phyloP scores from a whole-genome alignment of 2,329 filamentous ascomycete genomes.

The Xylaria arbuscula region DNA sequence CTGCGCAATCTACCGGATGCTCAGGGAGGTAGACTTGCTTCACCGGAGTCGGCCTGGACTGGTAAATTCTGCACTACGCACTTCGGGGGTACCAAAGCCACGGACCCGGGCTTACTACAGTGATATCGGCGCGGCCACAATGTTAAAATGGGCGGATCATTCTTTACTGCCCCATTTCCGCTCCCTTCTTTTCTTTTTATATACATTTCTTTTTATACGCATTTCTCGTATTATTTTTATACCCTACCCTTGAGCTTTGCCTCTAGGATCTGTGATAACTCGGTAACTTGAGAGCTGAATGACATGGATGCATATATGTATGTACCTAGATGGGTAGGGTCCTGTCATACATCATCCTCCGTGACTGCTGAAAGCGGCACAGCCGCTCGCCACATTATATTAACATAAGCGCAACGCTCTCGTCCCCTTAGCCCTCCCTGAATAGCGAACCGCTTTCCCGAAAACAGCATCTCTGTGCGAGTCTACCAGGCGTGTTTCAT shows the following conservation, averaged over 20 bases:
- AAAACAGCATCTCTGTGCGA: neutral
- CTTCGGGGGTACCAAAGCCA: neutral
- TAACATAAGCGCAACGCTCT: neutral
- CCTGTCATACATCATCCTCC: conserved; percentile 4
- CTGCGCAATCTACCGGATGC: too few relatives aligned
- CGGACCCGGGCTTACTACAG: neutral
- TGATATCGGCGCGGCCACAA: neutral
- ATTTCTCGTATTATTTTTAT: neutral
- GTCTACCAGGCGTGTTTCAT: neutral
- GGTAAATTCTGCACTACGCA: neutral
- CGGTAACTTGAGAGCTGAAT: conserved; percentile 1
- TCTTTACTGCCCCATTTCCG: neutral
- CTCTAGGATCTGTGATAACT: conserved; percentile 10
- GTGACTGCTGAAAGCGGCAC: conserved; percentile 13
- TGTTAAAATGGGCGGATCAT: neutral
- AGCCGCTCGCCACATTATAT: neutral
- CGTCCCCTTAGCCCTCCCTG: neutral
- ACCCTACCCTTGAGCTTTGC: neutral
- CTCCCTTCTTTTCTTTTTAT: neutral
- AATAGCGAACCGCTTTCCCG: neutral
- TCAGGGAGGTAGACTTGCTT: neutral
- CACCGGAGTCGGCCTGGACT: neutral
- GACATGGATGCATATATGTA: conserved; percentile 22
- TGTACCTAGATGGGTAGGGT: neutral
- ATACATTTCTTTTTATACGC: neutral